Evolutionary conservation across 2,329 filamentous ascomycete genomes (phyloP).

Genomic region (Mycosphaerella arachidis): DNA sequence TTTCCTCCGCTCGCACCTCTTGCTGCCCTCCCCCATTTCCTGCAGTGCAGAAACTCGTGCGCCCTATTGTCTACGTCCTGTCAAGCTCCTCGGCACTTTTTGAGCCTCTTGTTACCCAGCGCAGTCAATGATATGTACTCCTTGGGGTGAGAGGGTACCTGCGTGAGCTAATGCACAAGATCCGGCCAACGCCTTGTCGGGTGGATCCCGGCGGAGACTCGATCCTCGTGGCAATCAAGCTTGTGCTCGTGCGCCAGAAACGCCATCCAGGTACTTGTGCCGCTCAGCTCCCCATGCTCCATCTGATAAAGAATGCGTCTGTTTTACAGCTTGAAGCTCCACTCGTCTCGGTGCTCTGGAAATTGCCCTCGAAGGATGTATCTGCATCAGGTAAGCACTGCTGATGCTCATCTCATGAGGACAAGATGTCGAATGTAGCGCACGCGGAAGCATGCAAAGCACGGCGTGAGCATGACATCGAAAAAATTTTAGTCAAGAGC

Average conservation of each 20-base stretch:
- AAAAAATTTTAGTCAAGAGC: neutral
- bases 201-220: slow-evolving; percentile 3
- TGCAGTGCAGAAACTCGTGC: neutral
- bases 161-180: slow-evolving; percentile 10
- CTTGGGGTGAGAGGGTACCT: slow-evolving; percentile 5
- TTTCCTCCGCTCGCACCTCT: slow-evolving; percentile 1
- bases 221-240: slow-evolving; percentile 10
- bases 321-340: neutral
- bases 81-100: neutral
- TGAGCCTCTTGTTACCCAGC: neutral
- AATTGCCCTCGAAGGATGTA: neutral
- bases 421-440: neutral
- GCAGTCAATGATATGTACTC: neutral
- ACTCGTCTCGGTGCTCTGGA: neutral
- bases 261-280: slow-evolving; percentile 7
- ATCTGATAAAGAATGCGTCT: neutral
- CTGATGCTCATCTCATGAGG: neutral
- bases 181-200: neutral
- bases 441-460: neutral
- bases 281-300: neutral
- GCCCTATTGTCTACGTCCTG: neutral
- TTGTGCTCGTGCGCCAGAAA: slow-evolving; percentile 8
- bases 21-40: neutral
- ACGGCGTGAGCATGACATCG: neutral
- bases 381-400: neutral